phyloP scores from a whole-genome alignment of 768 basidiomycete genomes.

The Ramaria sp. region DNA sequence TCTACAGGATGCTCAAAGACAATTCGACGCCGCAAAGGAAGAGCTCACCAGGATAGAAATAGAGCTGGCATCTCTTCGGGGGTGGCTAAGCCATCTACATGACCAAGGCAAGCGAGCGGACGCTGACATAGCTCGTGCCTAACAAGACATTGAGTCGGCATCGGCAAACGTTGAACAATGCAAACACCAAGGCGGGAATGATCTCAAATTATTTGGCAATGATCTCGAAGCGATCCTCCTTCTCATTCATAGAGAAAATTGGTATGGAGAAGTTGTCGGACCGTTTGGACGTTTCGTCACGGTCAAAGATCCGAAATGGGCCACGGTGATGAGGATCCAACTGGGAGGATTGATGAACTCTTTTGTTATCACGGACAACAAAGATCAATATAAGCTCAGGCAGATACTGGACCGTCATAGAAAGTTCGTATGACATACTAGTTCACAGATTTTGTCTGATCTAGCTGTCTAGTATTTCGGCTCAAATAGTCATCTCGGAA shows the following conservation, averaged over 20 bases:
- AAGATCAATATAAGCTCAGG: conserved; percentile 50
- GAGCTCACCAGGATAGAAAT: not conserved
- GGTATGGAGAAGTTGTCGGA: conserved; percentile 63
- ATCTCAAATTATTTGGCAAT: conserved; percentile 49
- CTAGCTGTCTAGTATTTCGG: conserved; percentile 27
- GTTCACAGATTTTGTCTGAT: not conserved
- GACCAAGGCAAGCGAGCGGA: conserved; percentile 24
- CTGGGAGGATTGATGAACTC: conserved; percentile 49
- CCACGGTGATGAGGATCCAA: conserved; percentile 49
- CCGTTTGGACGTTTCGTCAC: conserved; percentile 76
- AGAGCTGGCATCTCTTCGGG: not conserved
- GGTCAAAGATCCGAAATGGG: conserved; percentile 62
- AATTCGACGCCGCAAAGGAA: not conserved
- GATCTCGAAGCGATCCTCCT: conserved; percentile 49
- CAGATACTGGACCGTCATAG: conserved; percentile 42
- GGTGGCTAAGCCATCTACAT: conserved; percentile 27
- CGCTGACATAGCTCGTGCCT: conserved; percentile 24
- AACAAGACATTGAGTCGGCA: conserved; percentile 43
- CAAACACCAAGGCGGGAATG: conserved; percentile 43
- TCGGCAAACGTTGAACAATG: conserved; percentile 33
- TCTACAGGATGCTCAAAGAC: not conserved
- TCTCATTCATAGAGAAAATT: conserved; percentile 37
- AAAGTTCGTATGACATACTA: conserved; percentile 44
- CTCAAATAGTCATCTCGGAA: conserved; percentile 50
- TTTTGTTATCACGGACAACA: conserved; percentile 64